Conservation (phyloP, 1,284 basidiomycete species). For the Melampsora americana region DNA sequence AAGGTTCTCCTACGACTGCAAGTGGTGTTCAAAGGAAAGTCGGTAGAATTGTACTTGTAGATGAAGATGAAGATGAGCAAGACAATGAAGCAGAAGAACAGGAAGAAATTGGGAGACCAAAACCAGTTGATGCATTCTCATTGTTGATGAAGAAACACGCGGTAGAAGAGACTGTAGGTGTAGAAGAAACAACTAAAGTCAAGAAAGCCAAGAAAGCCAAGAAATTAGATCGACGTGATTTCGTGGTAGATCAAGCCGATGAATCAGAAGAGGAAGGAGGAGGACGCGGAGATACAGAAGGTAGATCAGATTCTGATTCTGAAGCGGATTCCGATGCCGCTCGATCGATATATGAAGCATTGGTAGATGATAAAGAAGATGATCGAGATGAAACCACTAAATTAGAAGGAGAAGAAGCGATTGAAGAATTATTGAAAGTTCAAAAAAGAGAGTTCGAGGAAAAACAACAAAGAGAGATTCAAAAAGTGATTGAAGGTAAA, state of each 20-base stretch:
- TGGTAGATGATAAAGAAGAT: constrained; percentile 39
- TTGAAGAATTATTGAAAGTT: constrained; percentile 8
- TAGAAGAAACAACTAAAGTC: constrained; percentile 21
- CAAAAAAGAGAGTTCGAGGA: constrained; percentile 11
- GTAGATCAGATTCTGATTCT: constrained; percentile 18
- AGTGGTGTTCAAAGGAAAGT: constrained; percentile 6
- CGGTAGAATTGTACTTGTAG: no score
- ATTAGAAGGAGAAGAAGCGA: constrained; percentile 14
- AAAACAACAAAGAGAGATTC: neutral
- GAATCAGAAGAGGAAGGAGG: constrained; percentile 39
- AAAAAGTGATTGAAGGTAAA: constrained; percentile 28
- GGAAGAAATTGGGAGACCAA: neutral
- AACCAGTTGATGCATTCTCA: neutral
- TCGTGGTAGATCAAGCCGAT: constrained; percentile 41
- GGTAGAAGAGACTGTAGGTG: neutral
- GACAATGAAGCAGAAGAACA: constrained; percentile 6
- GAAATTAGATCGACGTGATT: neutral
- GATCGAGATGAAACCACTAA: constrained; percentile 24
- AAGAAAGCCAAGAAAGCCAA: neutral
- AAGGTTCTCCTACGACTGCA: neutral
- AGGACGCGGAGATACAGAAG: neutral
- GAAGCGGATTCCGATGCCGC: neutral
- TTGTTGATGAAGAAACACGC: neutral
- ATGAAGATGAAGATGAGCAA: neutral
- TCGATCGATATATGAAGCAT: constrained; percentile 1